Evolutionary conservation across 192 early-diverging fungal genomes (phyloP), one percentile per base, ranked within the genome.

Genomic region (Backusella liffmaniae): DNA sequence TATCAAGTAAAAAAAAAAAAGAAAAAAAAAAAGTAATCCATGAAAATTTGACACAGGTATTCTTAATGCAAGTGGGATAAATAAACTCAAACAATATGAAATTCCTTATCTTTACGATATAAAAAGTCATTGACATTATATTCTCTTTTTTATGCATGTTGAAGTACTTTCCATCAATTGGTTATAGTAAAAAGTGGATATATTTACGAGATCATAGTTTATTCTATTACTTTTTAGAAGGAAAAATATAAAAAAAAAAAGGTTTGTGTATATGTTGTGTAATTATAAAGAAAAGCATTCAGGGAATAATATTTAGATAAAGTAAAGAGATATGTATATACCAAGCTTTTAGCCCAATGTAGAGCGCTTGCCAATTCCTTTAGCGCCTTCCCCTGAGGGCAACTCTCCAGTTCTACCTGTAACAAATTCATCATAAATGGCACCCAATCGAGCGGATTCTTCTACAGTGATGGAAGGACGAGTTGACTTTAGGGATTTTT

Each of bases 401-500:
- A 90, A 81, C 67, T 90, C 88, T 46, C 88, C 88, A 9, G 85
- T 90, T 36, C 88, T 82, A 59, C 87, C 88, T 15, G 87, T 86
- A 46, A 90, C 71, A 74, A 90, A 90, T 69, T 90, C 88, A 44
- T 84, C 66, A 65, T 90, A 90, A 16, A 94, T 90, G 4, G 80
- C 73, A 65, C 88, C 80, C 15, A 93, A 83, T 36, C 91, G 75
- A 2, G 37, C 9, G 37, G 78, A 74, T 46, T 94, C 91, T 21
- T 90, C 85, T 18, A 77, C 80, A 13, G 87, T 86, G 35, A 91
- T 86, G 18, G 93, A 94, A 32, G 90, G 86, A 26, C 89, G 81
- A 3, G 93, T 90, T n/a, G 77, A 78, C 41, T 75, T 82, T 8
- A 91, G 68, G 0, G 91, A 92, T 32, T 80, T 82, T 23, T 89